Evolutionary conservation across 208 protist species (phyloP).

Genomic region (Leishmania mexicana): DNA sequence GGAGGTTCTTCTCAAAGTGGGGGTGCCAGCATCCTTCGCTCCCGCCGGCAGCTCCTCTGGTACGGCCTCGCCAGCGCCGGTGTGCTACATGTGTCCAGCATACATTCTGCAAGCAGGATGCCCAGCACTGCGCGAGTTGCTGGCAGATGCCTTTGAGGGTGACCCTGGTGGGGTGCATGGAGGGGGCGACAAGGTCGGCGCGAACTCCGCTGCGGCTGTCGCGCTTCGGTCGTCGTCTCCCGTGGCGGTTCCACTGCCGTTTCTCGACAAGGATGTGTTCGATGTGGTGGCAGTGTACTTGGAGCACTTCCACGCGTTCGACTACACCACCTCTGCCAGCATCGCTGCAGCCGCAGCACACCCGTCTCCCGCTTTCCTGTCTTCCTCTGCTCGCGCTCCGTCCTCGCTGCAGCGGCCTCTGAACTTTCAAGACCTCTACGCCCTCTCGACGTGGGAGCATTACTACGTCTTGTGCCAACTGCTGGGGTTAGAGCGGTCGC

Average conservation of each 20-base stretch:
- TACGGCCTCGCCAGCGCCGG: neutral
- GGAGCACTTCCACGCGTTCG: constrained; percentile 71
- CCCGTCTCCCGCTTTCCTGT: neutral
- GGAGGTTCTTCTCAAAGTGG: constrained; percentile 29
- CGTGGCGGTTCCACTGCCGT: constrained; percentile 42
- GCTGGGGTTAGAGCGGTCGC: constrained; percentile 25
- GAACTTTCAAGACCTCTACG: constrained; percentile 54
- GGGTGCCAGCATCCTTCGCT: neutral
- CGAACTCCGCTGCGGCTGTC: neutral
- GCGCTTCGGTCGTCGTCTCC: neutral
- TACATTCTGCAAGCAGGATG: constrained; percentile 46
- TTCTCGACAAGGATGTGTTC: constrained; percentile 41
- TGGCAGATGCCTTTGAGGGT: constrained; percentile 31
- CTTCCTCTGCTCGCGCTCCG: neutral
- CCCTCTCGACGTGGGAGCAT: constrained; percentile 60
- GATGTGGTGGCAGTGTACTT: constrained; percentile 62
- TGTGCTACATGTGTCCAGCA: constrained; percentile 41
- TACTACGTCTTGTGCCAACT: constrained; percentile 55
- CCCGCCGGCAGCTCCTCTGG: neutral
- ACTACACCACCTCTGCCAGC: neutral
- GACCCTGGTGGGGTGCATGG: neutral
- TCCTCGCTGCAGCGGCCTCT: constrained; percentile 40
- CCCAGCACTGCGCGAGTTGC: constrained; percentile 37
- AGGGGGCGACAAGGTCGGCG: neutral
- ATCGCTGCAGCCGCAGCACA: neutral